Percentiles rank a stretch among this genome's conserved stretches.
Conservation (phyloP, 352 stramenopile species). For the Phytophthora cactorum region DNA sequence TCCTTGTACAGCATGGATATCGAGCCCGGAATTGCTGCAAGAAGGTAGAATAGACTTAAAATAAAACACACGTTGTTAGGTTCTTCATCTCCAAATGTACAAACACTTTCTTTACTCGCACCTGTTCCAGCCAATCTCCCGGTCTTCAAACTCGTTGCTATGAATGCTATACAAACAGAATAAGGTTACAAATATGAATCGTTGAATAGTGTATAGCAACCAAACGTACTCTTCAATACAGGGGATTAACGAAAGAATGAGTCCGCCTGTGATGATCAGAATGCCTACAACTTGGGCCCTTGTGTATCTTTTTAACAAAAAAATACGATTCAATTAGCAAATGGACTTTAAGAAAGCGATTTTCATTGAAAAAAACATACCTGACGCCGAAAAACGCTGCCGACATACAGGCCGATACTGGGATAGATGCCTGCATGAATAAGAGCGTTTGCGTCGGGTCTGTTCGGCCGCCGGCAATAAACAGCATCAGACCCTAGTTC, state of each 20-base stretch:
- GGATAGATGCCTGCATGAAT: conserved; percentile 87
- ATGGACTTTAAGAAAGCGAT: background rate
- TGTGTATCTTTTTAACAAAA: conserved; percentile 59
- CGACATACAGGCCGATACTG: conserved; percentile 70
- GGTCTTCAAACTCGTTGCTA: conserved; percentile 67
- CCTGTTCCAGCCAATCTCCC: conserved; percentile 85
- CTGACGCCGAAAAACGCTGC: conserved; percentile 58
- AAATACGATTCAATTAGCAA: conserved; percentile 1
- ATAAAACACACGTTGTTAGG: conserved; percentile 1
- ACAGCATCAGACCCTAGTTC: conserved; percentile 79
- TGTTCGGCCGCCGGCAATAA: conserved; percentile 82
- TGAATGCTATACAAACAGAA: conserved; percentile 47
- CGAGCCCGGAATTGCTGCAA: conserved; percentile 75
- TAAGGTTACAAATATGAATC: conserved; percentile 6
- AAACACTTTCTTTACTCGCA: conserved; percentile 16
- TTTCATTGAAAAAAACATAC: conserved; percentile 24
- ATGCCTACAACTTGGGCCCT: conserved; percentile 77
- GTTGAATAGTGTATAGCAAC: background rate
- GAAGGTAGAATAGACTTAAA: conserved; percentile 72
- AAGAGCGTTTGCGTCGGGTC: conserved; percentile 85
- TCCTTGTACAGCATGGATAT: conserved; percentile 92
- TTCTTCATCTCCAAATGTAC: background rate
- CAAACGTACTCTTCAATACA: conserved; percentile 78
- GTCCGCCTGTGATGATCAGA: conserved; percentile 63
- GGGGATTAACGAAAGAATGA: conserved; percentile 80